Percentiles rank a stretch among this genome's conserved stretches.
phyloP scores from a whole-genome alignment of 2,329 filamentous ascomycete genomes.

The Chaetomium olivaceum region DNA sequence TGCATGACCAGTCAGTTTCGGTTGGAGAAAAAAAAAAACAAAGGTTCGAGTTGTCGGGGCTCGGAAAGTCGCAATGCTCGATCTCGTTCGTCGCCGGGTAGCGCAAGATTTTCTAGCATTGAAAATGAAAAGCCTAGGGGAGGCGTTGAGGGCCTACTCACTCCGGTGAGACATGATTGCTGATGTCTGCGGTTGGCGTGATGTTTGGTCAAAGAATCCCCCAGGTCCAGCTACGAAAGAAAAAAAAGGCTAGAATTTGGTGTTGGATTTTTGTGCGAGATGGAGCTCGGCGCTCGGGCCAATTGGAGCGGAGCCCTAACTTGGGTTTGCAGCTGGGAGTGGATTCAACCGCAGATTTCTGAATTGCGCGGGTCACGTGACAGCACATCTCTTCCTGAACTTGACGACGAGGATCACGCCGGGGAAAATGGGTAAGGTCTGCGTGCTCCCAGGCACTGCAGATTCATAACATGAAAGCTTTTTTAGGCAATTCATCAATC shows the following conservation, averaged over 20 bases:
- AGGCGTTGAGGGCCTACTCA: constrained; percentile 26
- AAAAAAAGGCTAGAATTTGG: constrained; percentile 29
- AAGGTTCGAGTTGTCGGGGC: not conserved
- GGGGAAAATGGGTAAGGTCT: too few relatives aligned
- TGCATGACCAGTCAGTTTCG: constrained; percentile 29
- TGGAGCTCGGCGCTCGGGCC: constrained; percentile 27
- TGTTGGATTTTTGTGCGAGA: constrained; percentile 33
- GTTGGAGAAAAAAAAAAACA: not conserved
- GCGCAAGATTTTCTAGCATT: constrained; percentile 14
- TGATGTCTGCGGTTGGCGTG: constrained; percentile 32
- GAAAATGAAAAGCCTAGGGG: constrained; percentile 4
- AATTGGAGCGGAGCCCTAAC: constrained; percentile 35
- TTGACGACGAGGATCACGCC: too few relatives aligned
- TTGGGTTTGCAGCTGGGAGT: not conserved
- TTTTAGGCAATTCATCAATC: not conserved
- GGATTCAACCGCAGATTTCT: not conserved
- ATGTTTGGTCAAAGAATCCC: constrained; percentile 31
- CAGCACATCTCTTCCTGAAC: not conserved
- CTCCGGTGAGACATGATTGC: constrained; percentile 36
- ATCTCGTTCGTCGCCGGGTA: not conserved
- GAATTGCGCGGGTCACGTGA: not conserved
- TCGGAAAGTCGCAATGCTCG: constrained; percentile 11
- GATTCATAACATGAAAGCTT: not conserved
- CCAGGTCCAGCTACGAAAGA: constrained; percentile 29
- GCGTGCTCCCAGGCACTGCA: not conserved